Percentiles rank a stretch among this genome's conserved stretches.
Conservation (phyloP, 2,329 filamentous ascomycete genomes). For the Colletotrichum brevisporum region DNA sequence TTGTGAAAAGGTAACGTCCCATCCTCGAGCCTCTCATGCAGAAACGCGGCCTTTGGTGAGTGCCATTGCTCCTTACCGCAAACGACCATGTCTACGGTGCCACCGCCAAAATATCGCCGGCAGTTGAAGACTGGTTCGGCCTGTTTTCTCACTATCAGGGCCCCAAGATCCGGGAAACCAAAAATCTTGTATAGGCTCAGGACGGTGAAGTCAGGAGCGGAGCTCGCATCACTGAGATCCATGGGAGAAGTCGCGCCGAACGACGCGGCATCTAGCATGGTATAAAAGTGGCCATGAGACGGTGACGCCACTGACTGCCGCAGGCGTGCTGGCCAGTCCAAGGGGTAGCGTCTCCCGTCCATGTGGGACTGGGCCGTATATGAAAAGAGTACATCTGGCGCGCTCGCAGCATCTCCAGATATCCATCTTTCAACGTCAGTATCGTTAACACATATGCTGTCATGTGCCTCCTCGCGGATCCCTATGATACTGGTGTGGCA, state of each 20-base stretch:
- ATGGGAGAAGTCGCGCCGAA: constrained; percentile 83
- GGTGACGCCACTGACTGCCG: constrained; percentile 6
- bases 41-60: constrained; percentile 76
- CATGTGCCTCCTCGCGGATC: constrained; percentile 77
- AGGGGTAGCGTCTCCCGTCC: constrained; percentile 40
- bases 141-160: constrained; percentile 83
- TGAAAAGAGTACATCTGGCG: constrained; percentile 51
- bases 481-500: constrained; percentile 91
- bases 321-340: constrained; percentile 74
- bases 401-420: constrained; percentile 48
- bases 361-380: constrained; percentile 41
- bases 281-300: constrained; percentile 14
- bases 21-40: constrained; percentile 91
- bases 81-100: constrained; percentile 92
- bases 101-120: constrained; percentile 91
- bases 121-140: constrained; percentile 74
- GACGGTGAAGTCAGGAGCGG: constrained; percentile 86
- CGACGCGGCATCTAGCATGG: constrained; percentile 77
- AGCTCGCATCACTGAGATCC: constrained; percentile 72
- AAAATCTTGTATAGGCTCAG: constrained; percentile 98
- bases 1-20: constrained; percentile 92
- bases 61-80: constrained; percentile 87
- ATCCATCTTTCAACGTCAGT: constrained; percentile 77
- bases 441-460: constrained; percentile 78
- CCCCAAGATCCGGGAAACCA: constrained; percentile 92